Conservation (phyloP, 1,284 basidiomycete species). For the Irpex sp. region DNA sequence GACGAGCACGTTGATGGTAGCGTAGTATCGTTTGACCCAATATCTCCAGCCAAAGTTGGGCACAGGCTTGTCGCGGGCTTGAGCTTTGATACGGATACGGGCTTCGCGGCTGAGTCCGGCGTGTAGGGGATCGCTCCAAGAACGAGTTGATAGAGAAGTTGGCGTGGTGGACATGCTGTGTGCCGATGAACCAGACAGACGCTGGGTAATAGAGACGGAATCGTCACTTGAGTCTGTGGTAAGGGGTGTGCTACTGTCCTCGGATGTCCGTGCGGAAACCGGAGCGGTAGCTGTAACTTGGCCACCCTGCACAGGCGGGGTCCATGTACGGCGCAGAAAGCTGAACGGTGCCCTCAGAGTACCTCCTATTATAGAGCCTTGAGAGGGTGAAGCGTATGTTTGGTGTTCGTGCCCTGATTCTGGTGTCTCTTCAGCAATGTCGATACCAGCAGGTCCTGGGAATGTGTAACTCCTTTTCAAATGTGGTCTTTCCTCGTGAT, state of each 20-base stretch:
- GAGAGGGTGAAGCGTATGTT: neutral
- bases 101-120: constrained; percentile 27
- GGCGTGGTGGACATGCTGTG: constrained; percentile 11
- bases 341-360: neutral
- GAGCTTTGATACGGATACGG: constrained; percentile 25
- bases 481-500: neutral
- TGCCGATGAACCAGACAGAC: constrained; percentile 5
- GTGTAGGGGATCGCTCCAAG: constrained; percentile 25
- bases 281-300: neutral
- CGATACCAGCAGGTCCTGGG: neutral
- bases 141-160: constrained; percentile 19
- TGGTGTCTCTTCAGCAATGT: neutral
- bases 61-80: constrained; percentile 23
- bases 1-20: constrained; percentile 19
- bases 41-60: constrained; percentile 26
- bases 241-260: constrained; percentile 10
- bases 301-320: neutral
- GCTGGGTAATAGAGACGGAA: constrained; percentile 2
- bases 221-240: constrained; percentile 13
- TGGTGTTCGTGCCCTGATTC: neutral
- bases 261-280: constrained; percentile 6
- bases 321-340: neutral
- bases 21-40: constrained; percentile 21
- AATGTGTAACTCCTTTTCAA: neutral
- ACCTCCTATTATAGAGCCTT: neutral